These are phyloP conservation scores for Glutinoglossum americanum DNA, from an alignment of 495 filamentous ascomycete species.

Conservation along the genomic window DNA sequence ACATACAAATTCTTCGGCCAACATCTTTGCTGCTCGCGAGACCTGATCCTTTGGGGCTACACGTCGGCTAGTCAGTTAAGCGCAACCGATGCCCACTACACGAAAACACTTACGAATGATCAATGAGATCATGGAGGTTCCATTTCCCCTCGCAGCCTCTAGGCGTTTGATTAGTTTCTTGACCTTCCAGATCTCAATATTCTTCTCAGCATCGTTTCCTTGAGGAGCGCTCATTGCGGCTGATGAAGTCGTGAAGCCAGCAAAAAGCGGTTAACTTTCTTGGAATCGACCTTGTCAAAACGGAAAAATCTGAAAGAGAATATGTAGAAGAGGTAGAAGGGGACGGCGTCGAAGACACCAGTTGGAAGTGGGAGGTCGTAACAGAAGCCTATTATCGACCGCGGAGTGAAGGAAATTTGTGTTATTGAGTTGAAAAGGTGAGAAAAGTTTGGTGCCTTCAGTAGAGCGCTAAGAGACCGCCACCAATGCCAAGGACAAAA, in stretches of 20 bases:
- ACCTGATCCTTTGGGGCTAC: constrained; percentile 93
- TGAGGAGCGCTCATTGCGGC: constrained; percentile 23
- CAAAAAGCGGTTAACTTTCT: neutral
- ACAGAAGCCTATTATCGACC: neutral
- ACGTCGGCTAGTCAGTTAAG: constrained; percentile 3
- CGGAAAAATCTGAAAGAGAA: neutral
- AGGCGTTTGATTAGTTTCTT: constrained; percentile 97
- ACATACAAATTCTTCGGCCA: constrained; percentile 98
- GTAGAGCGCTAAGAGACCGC: neutral
- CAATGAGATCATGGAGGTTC: constrained; percentile 95
- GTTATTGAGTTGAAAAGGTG: neutral
- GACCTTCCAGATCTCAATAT: constrained; percentile 71
- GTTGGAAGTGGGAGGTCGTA: neutral
- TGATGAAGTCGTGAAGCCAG: neutral
- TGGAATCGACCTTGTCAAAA: neutral
- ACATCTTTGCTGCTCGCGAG: constrained; percentile 91
- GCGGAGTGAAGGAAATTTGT: neutral
- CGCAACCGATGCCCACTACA: neutral
- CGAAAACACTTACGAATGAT: constrained; percentile 67
- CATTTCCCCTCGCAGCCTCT: constrained; percentile 81
- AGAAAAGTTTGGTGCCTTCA: neutral
- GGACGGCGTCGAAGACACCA: neutral
- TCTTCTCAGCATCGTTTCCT: constrained; percentile 91
- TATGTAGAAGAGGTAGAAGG: neutral
- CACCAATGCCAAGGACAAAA: neutral